Evolutionary conservation across 2,329 filamentous ascomycete genomes (phyloP).

Genomic region (Cladosporium austrohemisphaericum): DNA sequence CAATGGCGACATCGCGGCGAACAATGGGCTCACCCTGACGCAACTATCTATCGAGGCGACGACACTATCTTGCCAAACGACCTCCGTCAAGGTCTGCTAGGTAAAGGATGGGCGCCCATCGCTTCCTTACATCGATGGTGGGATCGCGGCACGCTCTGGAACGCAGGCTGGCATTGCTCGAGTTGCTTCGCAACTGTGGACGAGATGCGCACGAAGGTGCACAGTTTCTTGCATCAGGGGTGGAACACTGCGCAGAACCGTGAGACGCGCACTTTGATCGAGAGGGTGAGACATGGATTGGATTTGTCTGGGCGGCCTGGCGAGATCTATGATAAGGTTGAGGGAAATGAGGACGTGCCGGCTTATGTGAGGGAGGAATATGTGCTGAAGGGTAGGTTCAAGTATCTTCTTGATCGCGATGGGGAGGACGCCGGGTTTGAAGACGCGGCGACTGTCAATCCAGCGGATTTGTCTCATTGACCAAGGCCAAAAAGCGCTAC

Average conservation of each 20-base stretch:
- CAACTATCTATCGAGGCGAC: constrained; percentile 51
- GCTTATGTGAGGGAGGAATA: constrained; percentile 38
- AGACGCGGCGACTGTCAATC: no score
- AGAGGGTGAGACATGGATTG: constrained; percentile 49
- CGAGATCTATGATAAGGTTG: constrained; percentile 49
- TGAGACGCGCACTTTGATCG: constrained; percentile 48
- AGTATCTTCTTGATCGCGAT: constrained; percentile 40
- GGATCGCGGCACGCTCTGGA: constrained; percentile 45
- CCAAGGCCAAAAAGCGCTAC: no score
- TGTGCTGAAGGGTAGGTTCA: constrained; percentile 31
- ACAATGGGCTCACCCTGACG: constrained; percentile 58
- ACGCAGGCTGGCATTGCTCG: constrained; percentile 61
- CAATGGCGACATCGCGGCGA: constrained; percentile 21
- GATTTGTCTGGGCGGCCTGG: constrained; percentile 53
- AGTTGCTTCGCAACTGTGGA: constrained; percentile 57
- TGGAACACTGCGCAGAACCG: constrained; percentile 51
- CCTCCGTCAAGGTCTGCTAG: constrained; percentile 49
- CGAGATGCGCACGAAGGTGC: constrained; percentile 55
- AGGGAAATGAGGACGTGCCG: constrained; percentile 54
- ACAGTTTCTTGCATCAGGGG: constrained; percentile 53
- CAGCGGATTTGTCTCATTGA: no score
- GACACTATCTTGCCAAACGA: constrained; percentile 53
- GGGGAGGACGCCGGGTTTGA: constrained; percentile 38
- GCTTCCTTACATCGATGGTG: constrained; percentile 22
- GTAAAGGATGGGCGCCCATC: constrained; percentile 28